Base-by-base conservation (phyloP, 2,329 filamentous ascomycete species). In the Pyricularia sp. region DNA sequence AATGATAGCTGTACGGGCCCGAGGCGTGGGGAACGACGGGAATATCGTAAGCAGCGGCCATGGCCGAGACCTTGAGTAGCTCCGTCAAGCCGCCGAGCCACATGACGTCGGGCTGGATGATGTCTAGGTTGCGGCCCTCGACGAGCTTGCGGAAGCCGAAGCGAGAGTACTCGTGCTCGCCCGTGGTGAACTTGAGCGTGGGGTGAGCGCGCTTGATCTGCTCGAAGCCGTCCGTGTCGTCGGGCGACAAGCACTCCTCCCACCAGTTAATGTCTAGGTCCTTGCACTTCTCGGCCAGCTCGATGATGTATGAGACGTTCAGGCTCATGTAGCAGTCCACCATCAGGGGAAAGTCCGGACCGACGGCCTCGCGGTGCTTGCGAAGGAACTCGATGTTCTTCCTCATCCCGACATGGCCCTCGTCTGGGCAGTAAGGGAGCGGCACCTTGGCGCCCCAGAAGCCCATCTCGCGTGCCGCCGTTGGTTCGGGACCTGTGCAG, bases 311-410 rank as follows among this genome's bases (percentile, higher is more conserved):
- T 0, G 92, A 83, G 30, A 97, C 94, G 75, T 94, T 97, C 75
- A 97, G 83, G 73, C 91, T 94, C 94, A 97, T 97, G 81, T 97
- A 97, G 84, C 94, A 97, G 81, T 97, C 94, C 5, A 97, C 94
- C 84, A 96, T 94, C 73, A 97, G 85, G 64, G 94, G 94, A 78
- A 95, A 97, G 78, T 97, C 92, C 0, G 93, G 92, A 0, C 94
- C 94, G 63, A 97, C 90, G 69, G 87, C 87, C 76, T 93, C 91
- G 68, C 93, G 88, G 79, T 97, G 92, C 79, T 92, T 90, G 73
- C 90, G 88, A 66, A 97, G 85, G 77, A 94, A 97, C 77, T 93
- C 93, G 68, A 97, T 86, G 77, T 97, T 97, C 84, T 96, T 97
- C 77, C 87, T 86, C 75, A 97, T 81, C 4, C 94, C 94, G 69